Percentiles rank a stretch among this genome's conserved stretches.
Conservation (phyloP, 768 basidiomycete genomes). For the Suillus placidus region DNA sequence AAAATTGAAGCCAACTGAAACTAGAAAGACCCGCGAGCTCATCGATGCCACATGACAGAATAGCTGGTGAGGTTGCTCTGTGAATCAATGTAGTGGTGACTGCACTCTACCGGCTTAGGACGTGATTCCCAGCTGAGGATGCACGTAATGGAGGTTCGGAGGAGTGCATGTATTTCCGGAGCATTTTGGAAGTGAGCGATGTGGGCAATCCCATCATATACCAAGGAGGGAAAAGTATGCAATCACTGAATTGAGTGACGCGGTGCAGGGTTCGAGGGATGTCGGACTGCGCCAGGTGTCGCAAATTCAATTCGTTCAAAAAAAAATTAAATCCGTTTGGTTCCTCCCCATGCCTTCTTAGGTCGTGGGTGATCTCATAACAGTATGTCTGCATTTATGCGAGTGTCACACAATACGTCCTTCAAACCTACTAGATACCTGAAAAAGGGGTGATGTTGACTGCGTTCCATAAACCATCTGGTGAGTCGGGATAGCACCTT, state of each 20-base stretch:
- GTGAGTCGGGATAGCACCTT: conserved; percentile 3
- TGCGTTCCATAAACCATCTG: background rate
- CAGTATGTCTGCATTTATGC: background rate
- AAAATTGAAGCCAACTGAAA: background rate
- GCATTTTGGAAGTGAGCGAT: background rate
- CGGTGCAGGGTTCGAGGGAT: background rate
- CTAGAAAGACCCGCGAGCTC: no score
- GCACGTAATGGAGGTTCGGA: no score
- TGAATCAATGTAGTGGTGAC: no score
- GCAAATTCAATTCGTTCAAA: background rate
- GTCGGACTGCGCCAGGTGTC: background rate
- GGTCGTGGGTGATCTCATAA: background rate
- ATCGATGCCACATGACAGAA: no score
- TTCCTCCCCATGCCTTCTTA: background rate
- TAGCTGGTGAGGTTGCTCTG: no score
- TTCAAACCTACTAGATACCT: background rate
- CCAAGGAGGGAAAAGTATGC: background rate
- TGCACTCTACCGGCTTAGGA: no score
- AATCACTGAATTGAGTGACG: background rate
- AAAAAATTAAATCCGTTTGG: background rate
- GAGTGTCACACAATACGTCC: background rate
- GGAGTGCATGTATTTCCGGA: no score
- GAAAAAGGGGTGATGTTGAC: background rate
- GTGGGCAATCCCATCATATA: background rate
- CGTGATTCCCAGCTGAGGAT: no score